Conservation (phyloP, 768 basidiomycete species). For the Scleroderma bovista region DNA sequence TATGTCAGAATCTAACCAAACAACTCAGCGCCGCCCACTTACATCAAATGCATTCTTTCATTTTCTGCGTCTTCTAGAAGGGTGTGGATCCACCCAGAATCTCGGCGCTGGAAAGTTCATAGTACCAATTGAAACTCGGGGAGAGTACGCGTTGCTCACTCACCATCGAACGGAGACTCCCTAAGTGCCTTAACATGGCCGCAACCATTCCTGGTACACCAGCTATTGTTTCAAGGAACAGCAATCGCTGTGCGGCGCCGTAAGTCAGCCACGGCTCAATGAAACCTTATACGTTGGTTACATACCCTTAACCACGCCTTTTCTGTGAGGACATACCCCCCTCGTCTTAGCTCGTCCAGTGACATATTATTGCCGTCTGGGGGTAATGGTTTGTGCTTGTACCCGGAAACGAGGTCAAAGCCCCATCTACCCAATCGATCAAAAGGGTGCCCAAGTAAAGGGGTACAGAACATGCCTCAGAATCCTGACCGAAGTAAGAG, state of each 20-base stretch:
- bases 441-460: constrained; percentile 1
- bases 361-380: constrained; percentile 52
- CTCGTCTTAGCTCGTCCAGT: constrained; percentile 65
- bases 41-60: constrained; percentile 95
- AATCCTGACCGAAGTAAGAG: constrained; percentile 54
- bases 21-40: constrained; percentile 17
- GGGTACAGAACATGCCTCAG: constrained; percentile 33
- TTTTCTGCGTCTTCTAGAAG: constrained; percentile 94
- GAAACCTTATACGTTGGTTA: constrained; percentile 9
- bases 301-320: constrained; percentile 71
- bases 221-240: constrained; percentile 84
- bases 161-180: constrained; percentile 85
- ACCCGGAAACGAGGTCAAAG: constrained; percentile 84
- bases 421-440: constrained; percentile 37
- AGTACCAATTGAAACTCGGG: constrained; percentile 5
- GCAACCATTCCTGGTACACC: constrained; percentile 98
- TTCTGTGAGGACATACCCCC: constrained; percentile 69
- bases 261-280: constrained; percentile 24
- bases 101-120: constrained; percentile 36
- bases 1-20: constrained; percentile 8
- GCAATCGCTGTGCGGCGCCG: constrained; percentile 36
- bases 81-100: constrained; percentile 84
- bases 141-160: constrained; percentile 33
- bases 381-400: constrained; percentile 69
- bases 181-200: constrained; percentile 80